Base-by-base conservation (phyloP, 2,329 filamentous ascomycete species). In the Fusarium hainanense region DNA sequence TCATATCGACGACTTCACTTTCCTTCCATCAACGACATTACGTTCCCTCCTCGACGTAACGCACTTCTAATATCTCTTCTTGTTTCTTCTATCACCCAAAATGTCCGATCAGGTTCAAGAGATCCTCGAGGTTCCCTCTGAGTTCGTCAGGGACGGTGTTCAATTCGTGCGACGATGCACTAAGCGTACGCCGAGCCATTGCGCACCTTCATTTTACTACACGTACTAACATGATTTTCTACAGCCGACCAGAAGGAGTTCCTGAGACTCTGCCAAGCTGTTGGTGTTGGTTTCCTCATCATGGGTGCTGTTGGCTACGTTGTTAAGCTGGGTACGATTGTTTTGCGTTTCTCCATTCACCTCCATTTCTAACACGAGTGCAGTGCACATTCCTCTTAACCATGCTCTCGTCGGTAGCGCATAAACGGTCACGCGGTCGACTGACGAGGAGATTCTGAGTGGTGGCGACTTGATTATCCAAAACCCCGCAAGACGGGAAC, bases 241-340 rank as follows among this genome's bases (percentile, higher is more conserved):
- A 40, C 54, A 82, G 81, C 81, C 58, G 82, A 84, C 56, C 76
- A 79, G 69, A 79, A 80, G 68, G 82, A 84, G 73, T 84, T 83
- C 68, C 74, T 82, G 56, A 80, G 80, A 70, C 79, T 84, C 59
- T 83, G 80, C 77, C 83, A 85, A 81, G 89, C 89, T 66, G 89
- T 92, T 67, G 90, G 89, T 62, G 85, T 90, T 68, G 90, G 90
- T 63, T 92, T 92, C 81, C 79, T 92, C 68, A 86, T 91, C 79
- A 91, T 91, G 89, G 89, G 89, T 68, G 87, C 88, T 49, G 89
- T 91, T 61, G 89, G 89, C 68, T 92, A 91, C 80, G 80, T 92
- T 68, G 88, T 92, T 77, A 91, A 92, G 85, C 84, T 92, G 76
- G 89, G 88, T 90, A 83, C 51, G 86, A 52, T 71, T 13, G 10